Percentiles rank a stretch among this genome's conserved stretches.
phyloP scores from a whole-genome alignment of 176 grass and related monocot species.

The Hsuehochloa calcarea region DNA sequence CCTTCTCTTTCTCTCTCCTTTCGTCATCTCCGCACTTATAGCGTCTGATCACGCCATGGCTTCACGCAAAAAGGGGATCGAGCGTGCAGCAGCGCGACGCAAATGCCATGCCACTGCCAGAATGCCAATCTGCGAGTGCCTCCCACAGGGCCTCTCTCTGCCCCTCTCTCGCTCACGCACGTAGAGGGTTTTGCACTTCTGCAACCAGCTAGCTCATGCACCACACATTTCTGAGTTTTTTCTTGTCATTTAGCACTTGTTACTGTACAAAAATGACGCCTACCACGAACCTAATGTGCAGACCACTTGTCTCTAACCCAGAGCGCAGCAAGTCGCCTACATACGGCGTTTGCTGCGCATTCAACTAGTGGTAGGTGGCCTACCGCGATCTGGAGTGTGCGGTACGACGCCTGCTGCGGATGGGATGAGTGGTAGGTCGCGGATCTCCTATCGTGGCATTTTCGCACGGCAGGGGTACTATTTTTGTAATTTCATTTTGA shows the following conservation, averaged over 20 bases:
- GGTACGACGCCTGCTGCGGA: no score
- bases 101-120: background rate
- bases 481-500: no score
- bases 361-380: fast-evolving
- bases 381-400: no score
- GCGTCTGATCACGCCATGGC: conserved; percentile 24
- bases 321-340: no score
- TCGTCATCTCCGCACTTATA: conserved; percentile 28
- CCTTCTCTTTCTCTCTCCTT: background rate
- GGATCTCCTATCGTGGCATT: no score
- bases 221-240: background rate
- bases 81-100: background rate
- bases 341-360: no score
- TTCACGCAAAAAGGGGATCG: conserved; percentile 1
- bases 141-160: background rate
- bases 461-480: no score
- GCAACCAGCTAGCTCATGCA: background rate
- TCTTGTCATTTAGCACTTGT: no score
- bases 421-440: no score
- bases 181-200: background rate
- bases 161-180: background rate
- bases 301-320: no score
- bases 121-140: background rate
- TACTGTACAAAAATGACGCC: no score
- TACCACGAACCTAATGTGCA: no score